Evolutionary conservation across 1,284 basidiomycete species (phyloP), one percentile per base, ranked within the genome.

Genomic region (Ustilago trichophora): DNA sequence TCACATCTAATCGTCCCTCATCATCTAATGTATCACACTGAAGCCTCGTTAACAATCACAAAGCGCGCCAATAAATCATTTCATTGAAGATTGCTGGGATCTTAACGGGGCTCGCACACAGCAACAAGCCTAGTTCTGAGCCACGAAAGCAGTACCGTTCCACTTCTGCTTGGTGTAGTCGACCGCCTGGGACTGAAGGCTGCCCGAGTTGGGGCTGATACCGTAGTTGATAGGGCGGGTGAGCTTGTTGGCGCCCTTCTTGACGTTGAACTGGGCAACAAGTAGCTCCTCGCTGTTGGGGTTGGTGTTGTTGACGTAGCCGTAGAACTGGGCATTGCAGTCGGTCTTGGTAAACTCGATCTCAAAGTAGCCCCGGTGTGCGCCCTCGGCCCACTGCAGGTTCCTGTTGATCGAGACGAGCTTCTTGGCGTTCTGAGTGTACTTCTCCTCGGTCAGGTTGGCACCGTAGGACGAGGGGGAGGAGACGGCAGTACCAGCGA

Each of bases 321-420:
- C 87, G 63, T 85, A 88, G 80, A 86, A 89, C 34, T 86, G 85
- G 19, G 87, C 87, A 41, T 83, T 85, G 48, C 85, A 75, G 32
- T 75, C 53, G 19, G 48, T 42, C 44, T 57, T 55, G 18, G 24
- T 51, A 45, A 65, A 50, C 32, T 60, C 58, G 18, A 74, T 56
- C 64, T 75, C 62, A 54, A 81, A 88, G 83, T 89, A 89, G 3
- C 88, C 88, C 26, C 88, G 82, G 78, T 84, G 87, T 6, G 85
- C 86, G 9, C 86, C 87, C 74, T 89, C 88, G 57, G 87, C 87
- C 86, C 86, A 89, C 74, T 88, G 87, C 38, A 89, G 77, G 67
- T 87, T 85, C 3, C 83, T 67, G 77, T 88, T 88, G 31, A 80
- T 80, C 12, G 72, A 77, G 11, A 87, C 85, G 29, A 86, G 78